Base-by-base conservation (phyloP, 2,329 filamentous ascomycete species). In the Annulohypoxylon truncatum region DNA sequence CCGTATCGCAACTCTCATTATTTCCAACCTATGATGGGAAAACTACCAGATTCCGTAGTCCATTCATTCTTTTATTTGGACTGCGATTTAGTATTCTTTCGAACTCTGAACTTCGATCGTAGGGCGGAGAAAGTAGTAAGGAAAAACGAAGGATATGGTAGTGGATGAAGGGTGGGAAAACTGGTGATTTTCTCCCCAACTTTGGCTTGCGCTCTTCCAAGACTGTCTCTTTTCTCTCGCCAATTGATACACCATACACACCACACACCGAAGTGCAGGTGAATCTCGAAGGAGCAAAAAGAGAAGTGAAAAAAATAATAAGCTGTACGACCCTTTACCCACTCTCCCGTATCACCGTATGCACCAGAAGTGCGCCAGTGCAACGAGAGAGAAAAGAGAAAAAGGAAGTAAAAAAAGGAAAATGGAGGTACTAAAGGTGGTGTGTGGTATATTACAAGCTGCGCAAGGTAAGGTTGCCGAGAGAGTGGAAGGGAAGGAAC, bases 1-100 rank as follows among this genome's bases (percentile, higher is more conserved):
- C 72, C 93, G 88, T 75, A 97, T 97, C 62, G 92, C 90, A 77
- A 97, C 88, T 78, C 93, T 89, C 92, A 97, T 95, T 74, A 53
- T 74, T 73, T 24, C 71, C 72, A 62, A 75, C 72, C 75, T 79
- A 79, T 70, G 67, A 68, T 50, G 73, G 69, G 67, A 70, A 70
- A 71, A 64, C 68, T 62, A 59, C 67, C 55, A 61, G 63, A 26
- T 58, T 64, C 68, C 58, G 71, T 67, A 66, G 64, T 58, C 67
- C 61, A 73, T 73, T 75, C 79, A 80, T 80, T 65, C 63, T 76
- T 68, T 26, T 33, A 48, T 65, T 26, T 46, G n/a, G n/a, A n/a
- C n/a, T 38, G 35, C 24, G 18, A 38, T 48, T 62, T 29, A 31
- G 24, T 8, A 18, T 35, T 35, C 4, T 12, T 35, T 35, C 33